Percentiles rank a stretch among this genome's conserved stretches.
Conservation (phyloP, 2,329 filamentous ascomycete species). For the Botrytis squamosa region DNA sequence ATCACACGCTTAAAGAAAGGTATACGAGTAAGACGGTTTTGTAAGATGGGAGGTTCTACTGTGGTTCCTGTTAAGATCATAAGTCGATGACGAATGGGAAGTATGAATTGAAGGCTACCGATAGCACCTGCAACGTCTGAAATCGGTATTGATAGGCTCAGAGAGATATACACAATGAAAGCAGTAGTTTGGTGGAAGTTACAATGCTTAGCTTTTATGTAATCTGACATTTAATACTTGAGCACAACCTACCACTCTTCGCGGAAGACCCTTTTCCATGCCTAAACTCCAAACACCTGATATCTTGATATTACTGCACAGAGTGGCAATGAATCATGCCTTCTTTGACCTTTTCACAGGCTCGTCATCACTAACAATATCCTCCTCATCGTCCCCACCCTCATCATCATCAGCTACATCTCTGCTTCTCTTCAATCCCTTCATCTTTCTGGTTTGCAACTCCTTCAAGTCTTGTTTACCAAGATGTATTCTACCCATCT, state of each 20-base stretch:
- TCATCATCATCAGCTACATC: conserved; percentile 58
- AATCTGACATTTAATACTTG: conserved; percentile 1
- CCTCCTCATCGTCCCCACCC: conserved; percentile 48
- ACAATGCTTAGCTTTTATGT: conserved; percentile 5
- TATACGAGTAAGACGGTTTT: not conserved
- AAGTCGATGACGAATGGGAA: not conserved
- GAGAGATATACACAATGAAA: not conserved
- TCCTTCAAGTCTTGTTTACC: conserved; percentile 84
- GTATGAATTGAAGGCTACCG: not conserved
- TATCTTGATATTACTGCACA: conserved; percentile 23
- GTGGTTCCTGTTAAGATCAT: not conserved
- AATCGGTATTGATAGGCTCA: not conserved
- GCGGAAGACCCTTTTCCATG: conserved; percentile 6
- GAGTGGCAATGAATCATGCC: conserved; percentile 25
- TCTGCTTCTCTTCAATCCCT: conserved; percentile 85
- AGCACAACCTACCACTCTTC: conserved; percentile 1
- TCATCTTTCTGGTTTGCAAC: conserved; percentile 98
- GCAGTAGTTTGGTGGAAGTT: not conserved
- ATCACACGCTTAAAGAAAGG: not conserved
- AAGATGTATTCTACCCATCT: conserved; percentile 89
- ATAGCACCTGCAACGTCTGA: not conserved
- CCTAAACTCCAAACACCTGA: conserved; percentile 32
- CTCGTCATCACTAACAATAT: conserved; percentile 43
- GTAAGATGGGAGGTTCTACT: too few relatives aligned
- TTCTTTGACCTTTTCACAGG: conserved; percentile 37